phyloP scores from a whole-genome alignment of 2,329 filamentous ascomycete species.

The Hymenoscyphus occultus region DNA sequence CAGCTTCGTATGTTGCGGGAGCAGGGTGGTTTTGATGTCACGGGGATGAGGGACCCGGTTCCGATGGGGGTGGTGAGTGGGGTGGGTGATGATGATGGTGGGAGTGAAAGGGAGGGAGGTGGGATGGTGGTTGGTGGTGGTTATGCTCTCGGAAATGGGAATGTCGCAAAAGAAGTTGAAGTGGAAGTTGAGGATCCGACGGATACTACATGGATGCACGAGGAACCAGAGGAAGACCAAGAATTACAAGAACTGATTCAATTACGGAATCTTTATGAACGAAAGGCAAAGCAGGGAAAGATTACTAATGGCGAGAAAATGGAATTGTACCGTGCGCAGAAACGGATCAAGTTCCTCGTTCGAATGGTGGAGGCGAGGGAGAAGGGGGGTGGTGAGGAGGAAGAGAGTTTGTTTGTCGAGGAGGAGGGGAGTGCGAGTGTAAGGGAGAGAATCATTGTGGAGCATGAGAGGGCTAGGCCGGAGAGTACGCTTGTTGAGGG shows the following conservation, averaged over 20 bases:
- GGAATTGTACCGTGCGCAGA: slow-evolving; percentile 15
- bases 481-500: neutral
- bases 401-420: neutral
- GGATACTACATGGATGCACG: slow-evolving; percentile 23
- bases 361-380: slow-evolving; percentile 2
- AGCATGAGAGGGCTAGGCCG: neutral
- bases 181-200: slow-evolving; percentile 16
- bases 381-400: neutral
- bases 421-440: neutral
- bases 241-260: slow-evolving; percentile 13
- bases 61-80: too few species aligned
- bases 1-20: neutral
- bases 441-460: neutral
- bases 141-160: neutral
- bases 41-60: too few species aligned
- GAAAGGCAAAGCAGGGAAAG: slow-evolving; percentile 5
- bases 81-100: too few species aligned
- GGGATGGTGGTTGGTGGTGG: neutral
- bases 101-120: too few species aligned
- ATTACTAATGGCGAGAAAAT: slow-evolving; percentile 6
- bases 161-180: slow-evolving; percentile 8
- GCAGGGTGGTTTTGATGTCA: neutral
- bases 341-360: slow-evolving; percentile 6
- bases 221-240: slow-evolving; percentile 13
- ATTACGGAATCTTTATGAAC: slow-evolving; percentile 4